Conservation (phyloP, 176 grass and related monocot species). For the Canna indica region DNA sequence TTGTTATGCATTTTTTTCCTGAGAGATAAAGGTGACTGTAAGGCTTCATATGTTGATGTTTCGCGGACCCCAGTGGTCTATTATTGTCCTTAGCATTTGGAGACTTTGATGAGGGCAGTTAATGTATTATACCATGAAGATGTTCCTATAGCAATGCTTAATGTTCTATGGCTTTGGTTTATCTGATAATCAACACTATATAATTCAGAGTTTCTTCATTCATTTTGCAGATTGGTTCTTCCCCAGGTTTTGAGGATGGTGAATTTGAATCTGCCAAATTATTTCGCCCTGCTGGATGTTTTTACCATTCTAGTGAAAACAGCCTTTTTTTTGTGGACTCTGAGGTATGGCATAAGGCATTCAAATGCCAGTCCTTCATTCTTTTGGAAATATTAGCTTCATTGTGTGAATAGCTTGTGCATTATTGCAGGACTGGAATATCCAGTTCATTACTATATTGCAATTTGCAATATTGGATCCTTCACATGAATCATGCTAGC, state of each 20-base stretch:
- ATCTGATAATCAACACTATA: neutral
- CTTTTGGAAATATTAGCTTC: neutral
- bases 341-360: constrained; percentile 37
- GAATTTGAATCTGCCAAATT: constrained; percentile 93
- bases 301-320: constrained; percentile 55
- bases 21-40: no score
- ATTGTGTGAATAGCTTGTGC: neutral
- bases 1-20: no score
- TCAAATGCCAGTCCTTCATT: neutral
- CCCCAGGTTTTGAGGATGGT: constrained; percentile 79
- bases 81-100: neutral
- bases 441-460: neutral
- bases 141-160: neutral
- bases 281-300: constrained; percentile 61
- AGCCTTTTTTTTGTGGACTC: constrained; percentile 90
- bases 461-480: neutral
- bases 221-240: constrained; percentile 71
- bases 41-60: neutral
- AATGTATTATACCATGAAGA: neutral
- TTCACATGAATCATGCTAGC: neutral
- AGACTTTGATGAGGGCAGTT: neutral
- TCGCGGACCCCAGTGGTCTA: neutral
- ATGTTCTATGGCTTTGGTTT: neutral
- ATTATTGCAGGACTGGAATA: neutral
- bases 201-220: neutral